Base-by-base conservation (phyloP, 768 basidiomycete species). In the Terana coerulea region DNA sequence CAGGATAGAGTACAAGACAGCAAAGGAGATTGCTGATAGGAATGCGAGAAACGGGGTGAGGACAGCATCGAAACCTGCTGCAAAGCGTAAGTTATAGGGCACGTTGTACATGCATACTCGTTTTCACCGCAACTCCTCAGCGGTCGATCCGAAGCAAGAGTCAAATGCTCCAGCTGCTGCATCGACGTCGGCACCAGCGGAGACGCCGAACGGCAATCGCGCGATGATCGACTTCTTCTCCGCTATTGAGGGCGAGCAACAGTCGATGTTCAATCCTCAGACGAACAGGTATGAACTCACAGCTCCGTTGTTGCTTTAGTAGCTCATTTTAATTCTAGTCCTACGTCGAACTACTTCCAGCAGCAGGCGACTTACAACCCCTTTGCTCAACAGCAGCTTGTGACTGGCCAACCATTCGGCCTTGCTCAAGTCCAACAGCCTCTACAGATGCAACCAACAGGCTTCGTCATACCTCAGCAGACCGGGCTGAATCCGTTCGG, bases 1-100 rank as follows among this genome's bases (percentile, higher is more conserved):
- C 67, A 74, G 95, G 55, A 72, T 87, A 8, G 97, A 98, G 63
- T 98, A 99, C 72, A 93, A 79, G 69, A 74, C 84, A 21, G 91
- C 84, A 66, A 91, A 90, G 67, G 78, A 75, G 5, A 75, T 80
- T 3, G 77, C 79, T 2, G 88, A 89, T 54, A 66, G 63, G 49
- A 64, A 61, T 19, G 57, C 65, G 9, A 64, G 47, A 47, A 56
- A 56, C 17, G 69, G 62, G 14, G 55, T 57, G 21, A 64, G 59
- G 30, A 33, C 58, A 3, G 25, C 51, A 10, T 49, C 58, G 5
- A 62, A 65, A 43, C 58, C 63, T 47, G 41, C 52, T 57, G 57
- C 61, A 59, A 60, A 58, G 43, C 41, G 76, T 74, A 59, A 37
- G 70, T 61, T n/a, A n/a, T n/a, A n/a, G 17, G 7, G 14, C 22